Evolutionary conservation across 2,329 filamentous ascomycete species (phyloP).

Genomic region (Cladosporium cucumerinum): DNA sequence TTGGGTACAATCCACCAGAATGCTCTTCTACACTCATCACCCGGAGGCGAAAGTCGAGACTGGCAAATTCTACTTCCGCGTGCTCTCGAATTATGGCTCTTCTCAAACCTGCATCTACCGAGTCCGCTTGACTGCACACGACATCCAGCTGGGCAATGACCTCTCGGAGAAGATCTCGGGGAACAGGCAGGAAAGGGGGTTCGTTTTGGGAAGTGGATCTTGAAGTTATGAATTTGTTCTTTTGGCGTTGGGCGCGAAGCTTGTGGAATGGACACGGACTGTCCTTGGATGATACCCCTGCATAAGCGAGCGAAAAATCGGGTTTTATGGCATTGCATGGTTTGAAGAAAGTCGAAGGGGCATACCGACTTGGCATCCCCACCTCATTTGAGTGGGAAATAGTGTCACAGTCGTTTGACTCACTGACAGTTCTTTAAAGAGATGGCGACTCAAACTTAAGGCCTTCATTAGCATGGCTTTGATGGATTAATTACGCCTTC

Average conservation of each 20-base stretch:
- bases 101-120: constrained; percentile 48
- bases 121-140: constrained; percentile 41
- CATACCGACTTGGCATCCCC: not conserved
- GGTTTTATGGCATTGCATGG: not conserved
- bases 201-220: not conserved
- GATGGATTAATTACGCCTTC: not conserved
- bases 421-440: not conserved
- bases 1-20: constrained; percentile 41
- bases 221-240: not conserved
- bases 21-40: constrained; percentile 30
- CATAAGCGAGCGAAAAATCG: constrained; percentile 4
- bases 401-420: not conserved
- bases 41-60: not conserved
- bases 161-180: not conserved
- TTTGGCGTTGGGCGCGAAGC: not conserved
- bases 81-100: constrained; percentile 43
- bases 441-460: not conserved
- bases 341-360: not conserved
- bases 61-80: constrained; percentile 38
- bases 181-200: not conserved
- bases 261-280: not conserved
- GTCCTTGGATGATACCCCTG: constrained; percentile 7
- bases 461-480: not conserved
- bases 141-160: not conserved
- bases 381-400: not conserved